Conservation (phyloP, 257 asterid species). For the Leonotis leonurus region DNA sequence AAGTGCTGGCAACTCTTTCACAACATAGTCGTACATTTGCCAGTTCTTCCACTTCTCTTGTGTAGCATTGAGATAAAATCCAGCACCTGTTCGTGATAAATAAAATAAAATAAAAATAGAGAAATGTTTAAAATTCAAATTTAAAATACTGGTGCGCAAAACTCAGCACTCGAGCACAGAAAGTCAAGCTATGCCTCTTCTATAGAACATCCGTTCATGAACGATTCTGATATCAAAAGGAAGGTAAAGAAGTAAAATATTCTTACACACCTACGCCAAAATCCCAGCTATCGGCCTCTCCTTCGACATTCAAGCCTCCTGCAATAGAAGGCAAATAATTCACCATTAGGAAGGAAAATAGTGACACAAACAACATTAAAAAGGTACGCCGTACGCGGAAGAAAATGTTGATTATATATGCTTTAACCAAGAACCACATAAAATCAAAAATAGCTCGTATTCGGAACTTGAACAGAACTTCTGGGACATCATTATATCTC, state of each 20-base stretch:
- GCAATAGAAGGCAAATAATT: slow-evolving; percentile 17
- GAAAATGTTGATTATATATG: neutral
- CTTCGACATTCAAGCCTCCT: slow-evolving; percentile 96
- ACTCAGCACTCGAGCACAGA: no score
- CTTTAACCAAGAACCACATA: neutral
- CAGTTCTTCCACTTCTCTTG: slow-evolving; percentile 99
- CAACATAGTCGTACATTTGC: slow-evolving; percentile 92
- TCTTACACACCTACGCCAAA: slow-evolving; percentile 77
- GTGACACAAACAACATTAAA: neutral
- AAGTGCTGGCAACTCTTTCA: slow-evolving; percentile 88
- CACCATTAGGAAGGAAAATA: neutral
- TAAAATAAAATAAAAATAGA: neutral
- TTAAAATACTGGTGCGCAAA: neutral
- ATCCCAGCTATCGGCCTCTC: slow-evolving; percentile 99
- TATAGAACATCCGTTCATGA: neutral
- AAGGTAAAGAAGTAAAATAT: neutral
- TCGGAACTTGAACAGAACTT: neutral
- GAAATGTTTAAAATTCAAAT: neutral
- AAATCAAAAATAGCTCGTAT: neutral
- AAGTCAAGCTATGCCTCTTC: no score
- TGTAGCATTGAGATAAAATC: slow-evolving; percentile 94
- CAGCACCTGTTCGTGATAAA: slow-evolving; percentile 62
- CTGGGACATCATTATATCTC: neutral
- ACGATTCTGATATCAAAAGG: neutral
- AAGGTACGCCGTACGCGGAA: neutral